phyloP scores from a whole-genome alignment of 441 rosid species.

The Cnidoscolus chayamansa region DNA sequence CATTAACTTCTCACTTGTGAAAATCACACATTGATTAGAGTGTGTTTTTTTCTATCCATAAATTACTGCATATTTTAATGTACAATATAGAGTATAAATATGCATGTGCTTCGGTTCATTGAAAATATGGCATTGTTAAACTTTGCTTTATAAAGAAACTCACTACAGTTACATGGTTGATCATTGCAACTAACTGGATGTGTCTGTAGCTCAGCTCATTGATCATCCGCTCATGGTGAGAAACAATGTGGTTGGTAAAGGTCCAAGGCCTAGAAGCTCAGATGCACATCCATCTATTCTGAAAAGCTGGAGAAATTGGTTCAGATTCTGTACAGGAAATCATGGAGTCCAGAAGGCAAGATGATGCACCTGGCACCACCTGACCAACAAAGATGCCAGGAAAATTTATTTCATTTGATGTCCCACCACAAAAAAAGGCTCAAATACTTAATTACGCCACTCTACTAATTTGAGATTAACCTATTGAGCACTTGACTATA shows the following conservation, averaged over 20 bases:
- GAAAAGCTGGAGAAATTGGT: background rate
- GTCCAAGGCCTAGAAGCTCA: too few relatives aligned
- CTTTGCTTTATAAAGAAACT: too few relatives aligned
- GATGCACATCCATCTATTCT: background rate
- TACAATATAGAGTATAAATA: background rate
- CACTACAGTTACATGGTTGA: too few relatives aligned
- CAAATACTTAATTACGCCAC: too few relatives aligned
- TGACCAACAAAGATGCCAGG: background rate
- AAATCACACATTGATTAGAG: too few relatives aligned
- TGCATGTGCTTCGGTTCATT: background rate
- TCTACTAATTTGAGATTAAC: too few relatives aligned
- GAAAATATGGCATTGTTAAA: too few relatives aligned
- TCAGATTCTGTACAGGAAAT: background rate
- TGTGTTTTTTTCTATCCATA: background rate
- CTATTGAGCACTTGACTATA: too few relatives aligned
- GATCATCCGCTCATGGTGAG: background rate
- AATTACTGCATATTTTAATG: too few relatives aligned
- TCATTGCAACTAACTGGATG: too few relatives aligned
- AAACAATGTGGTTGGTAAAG: background rate
- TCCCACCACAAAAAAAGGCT: background rate
- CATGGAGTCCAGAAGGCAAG: background rate
- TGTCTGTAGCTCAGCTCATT: background rate
- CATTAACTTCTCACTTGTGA: too few relatives aligned
- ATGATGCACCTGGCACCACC: background rate
- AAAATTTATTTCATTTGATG: background rate